Conservation (phyloP, 2,329 filamentous ascomycete species). For the Byssoonygena ceratinophila region DNA sequence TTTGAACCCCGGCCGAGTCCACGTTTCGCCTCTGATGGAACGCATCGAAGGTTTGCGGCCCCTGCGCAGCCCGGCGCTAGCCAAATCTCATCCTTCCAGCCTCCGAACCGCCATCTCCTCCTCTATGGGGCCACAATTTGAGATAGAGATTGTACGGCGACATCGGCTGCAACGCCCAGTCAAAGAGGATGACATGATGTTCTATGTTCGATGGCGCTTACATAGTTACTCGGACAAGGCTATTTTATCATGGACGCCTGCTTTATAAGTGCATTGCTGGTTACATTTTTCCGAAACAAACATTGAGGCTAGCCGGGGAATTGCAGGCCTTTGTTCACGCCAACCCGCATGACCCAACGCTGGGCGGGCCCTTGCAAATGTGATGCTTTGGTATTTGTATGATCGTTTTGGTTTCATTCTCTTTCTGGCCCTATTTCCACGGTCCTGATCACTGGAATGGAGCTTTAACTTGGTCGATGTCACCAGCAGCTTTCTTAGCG, state of each 20-base stretch:
- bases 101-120: background rate
- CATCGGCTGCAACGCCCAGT: constrained; percentile 1
- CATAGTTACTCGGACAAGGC: background rate
- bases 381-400: no score
- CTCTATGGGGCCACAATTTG: background rate
- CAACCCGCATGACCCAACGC: no score
- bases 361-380: no score
- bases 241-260: background rate
- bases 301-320: background rate
- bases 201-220: background rate
- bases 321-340: background rate
- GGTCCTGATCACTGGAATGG: no score
- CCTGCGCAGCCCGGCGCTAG: constrained; percentile 1
- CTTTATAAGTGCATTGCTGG: background rate
- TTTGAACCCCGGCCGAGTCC: constrained; percentile 5
- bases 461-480: no score
- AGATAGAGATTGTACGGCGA: background rate
- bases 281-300: background rate
- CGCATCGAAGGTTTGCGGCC: constrained; percentile 1
- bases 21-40: constrained; percentile 10
- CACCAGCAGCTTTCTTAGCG: background rate
- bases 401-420: background rate
- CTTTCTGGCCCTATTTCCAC: no score
- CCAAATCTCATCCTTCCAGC: background rate
- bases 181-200: background rate